Evolutionary conservation across 495 filamentous ascomycete genomes (phyloP).

Genomic region (Astrocystis sublimbata): DNA sequence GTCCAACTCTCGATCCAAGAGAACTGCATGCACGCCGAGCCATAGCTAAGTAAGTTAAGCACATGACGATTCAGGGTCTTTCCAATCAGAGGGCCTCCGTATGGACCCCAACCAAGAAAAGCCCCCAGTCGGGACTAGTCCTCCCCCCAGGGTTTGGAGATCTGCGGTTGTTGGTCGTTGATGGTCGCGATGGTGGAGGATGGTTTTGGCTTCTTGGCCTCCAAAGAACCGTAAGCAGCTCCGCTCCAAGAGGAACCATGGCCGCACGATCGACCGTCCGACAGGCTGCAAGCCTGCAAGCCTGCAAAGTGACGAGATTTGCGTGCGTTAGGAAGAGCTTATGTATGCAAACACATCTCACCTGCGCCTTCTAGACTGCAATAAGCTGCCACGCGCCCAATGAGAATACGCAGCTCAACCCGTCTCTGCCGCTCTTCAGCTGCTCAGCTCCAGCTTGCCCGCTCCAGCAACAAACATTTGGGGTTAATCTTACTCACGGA

Average conservation of each 20-base stretch:
- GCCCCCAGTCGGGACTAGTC: not conserved
- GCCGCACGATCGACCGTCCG: not conserved
- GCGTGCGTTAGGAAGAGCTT: not conserved
- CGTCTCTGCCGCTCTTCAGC: not conserved
- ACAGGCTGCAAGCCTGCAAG: no score
- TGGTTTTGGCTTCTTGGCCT: not conserved
- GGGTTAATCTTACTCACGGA: constrained; percentile 5
- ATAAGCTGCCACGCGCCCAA: constrained; percentile 7
- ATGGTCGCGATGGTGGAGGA: not conserved
- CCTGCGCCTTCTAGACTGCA: constrained; percentile 13
- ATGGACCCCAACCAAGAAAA: not conserved
- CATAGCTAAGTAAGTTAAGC: not conserved
- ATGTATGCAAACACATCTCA: not conserved
- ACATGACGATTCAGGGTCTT: constrained; percentile 4
- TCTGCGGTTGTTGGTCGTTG: not conserved
- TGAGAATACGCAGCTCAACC: not conserved
- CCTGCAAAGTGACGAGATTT: no score
- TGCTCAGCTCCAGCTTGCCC: constrained; percentile 3
- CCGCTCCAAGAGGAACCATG: not conserved
- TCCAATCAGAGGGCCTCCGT: not conserved
- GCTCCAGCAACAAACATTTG: not conserved
- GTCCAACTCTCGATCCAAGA: not conserved
- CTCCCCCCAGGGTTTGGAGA: not conserved
- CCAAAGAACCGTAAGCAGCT: not conserved
- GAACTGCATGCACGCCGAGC: constrained; percentile 5